Percentiles rank a stretch among this genome's conserved stretches.
Evolutionary conservation across 1,284 basidiomycete genomes (phyloP).

Genomic region (Exsudoporus floridanus): DNA sequence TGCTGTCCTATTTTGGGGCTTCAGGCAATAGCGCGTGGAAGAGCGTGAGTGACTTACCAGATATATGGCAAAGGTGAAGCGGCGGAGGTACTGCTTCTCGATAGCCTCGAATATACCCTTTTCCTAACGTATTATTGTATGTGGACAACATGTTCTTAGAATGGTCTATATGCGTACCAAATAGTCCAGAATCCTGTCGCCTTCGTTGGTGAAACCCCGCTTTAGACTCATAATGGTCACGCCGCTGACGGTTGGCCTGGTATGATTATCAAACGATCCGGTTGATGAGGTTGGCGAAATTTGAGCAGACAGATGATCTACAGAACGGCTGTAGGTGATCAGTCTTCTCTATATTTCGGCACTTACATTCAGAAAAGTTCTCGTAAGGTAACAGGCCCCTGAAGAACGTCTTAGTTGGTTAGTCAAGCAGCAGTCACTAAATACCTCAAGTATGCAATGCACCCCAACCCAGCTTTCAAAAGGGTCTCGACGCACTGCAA

Average conservation of each 20-base stretch:
- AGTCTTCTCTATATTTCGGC: background rate
- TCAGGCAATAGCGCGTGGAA: background rate
- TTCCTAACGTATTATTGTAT: slow-evolving; percentile 48
- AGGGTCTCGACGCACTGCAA: slow-evolving; percentile 68
- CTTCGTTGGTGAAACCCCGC: slow-evolving; percentile 75
- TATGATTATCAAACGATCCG: slow-evolving; percentile 25
- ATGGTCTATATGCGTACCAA: slow-evolving; percentile 49
- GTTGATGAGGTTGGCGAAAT: slow-evolving; percentile 13
- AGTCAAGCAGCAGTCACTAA: background rate
- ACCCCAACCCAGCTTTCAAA: slow-evolving; percentile 69
- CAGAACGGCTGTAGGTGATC: background rate
- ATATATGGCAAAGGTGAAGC: slow-evolving; percentile 81
- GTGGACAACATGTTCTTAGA: background rate
- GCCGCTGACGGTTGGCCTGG: slow-evolving; percentile 23
- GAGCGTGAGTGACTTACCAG: slow-evolving; percentile 47
- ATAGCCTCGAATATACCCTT: slow-evolving; percentile 79
- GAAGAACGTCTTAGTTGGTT: slow-evolving; percentile 10
- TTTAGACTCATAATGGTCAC: slow-evolving; percentile 59
- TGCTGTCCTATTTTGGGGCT: slow-evolving; percentile 52
- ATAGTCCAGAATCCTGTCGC: slow-evolving; percentile 75
- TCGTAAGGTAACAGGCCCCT: slow-evolving; percentile 66
- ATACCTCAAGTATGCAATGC: slow-evolving; percentile 74
- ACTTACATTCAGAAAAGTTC: slow-evolving; percentile 72
- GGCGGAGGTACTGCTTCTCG: slow-evolving; percentile 71
- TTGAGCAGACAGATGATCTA: slow-evolving; percentile 36